A percentile compares a stretch with the other conserved stretches of the same genome.
Conservation (phyloP, 257 asterid species). For the Paulownia fortunei region DNA sequence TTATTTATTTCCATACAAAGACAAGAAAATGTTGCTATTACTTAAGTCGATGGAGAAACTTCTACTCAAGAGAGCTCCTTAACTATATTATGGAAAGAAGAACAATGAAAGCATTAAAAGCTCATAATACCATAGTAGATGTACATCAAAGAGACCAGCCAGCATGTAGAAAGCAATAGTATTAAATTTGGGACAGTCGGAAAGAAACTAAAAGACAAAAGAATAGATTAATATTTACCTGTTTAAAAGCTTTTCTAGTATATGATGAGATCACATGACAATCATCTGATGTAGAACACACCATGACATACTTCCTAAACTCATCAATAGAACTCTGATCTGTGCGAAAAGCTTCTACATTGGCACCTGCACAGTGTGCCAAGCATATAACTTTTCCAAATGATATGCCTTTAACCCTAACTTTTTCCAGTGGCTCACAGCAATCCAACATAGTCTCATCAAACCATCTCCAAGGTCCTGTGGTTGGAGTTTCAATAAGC, state of each 20-base stretch:
- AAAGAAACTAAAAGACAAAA: neutral
- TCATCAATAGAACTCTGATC: constrained; percentile 62
- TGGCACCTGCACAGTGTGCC: constrained; percentile 84
- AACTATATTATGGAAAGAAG: neutral
- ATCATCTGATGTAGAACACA: constrained; percentile 57
- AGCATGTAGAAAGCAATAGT: neutral
- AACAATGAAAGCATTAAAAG: neutral
- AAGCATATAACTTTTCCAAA: constrained; percentile 77
- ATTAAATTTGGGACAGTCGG: neutral
- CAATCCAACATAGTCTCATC: constrained; percentile 84
- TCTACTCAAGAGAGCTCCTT: neutral
- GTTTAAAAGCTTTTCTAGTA: constrained; percentile 57
- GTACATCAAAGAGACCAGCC: neutral
- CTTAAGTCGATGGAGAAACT: neutral
- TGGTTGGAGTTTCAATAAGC: constrained; percentile 14
- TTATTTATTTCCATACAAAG: neutral
- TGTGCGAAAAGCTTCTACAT: constrained; percentile 69
- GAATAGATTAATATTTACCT: constrained; percentile 41
- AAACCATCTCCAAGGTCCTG: constrained; percentile 93
- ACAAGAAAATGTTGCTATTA: neutral
- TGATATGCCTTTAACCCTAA: constrained; percentile 65
- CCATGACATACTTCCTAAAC: constrained; percentile 58
- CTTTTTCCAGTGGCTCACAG: constrained; percentile 75
- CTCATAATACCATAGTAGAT: neutral
- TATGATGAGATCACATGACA: constrained; percentile 74